These are phyloP conservation scores for Penicillium silybi DNA, from an alignment of 495 filamentous ascomycete genomes.

Conservation along the genomic window DNA sequence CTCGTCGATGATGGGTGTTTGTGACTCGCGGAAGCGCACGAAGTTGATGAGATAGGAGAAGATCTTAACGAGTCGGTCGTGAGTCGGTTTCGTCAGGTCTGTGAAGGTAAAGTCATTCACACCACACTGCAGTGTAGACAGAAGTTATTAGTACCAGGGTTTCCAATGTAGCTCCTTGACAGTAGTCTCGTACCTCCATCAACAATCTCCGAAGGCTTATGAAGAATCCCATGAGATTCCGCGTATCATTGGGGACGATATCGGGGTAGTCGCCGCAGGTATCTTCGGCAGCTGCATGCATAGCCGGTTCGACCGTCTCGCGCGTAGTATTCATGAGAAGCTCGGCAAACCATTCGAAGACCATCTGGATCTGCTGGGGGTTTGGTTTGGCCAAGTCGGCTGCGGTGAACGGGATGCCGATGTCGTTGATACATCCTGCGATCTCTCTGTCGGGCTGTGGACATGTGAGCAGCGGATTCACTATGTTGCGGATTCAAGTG, in stretches of 20 bases:
- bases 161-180: neutral
- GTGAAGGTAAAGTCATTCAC: constrained; percentile 90
- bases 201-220: constrained; percentile 70
- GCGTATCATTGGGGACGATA: constrained; percentile 78
- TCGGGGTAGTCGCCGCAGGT: constrained; percentile 76
- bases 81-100: constrained; percentile 84
- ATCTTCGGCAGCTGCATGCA: constrained; percentile 85
- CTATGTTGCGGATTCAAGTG: no score
- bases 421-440: constrained; percentile 93
- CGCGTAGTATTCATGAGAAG: constrained; percentile 86
- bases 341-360: constrained; percentile 96
- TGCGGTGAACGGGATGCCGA: constrained; percentile 82
- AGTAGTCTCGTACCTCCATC: constrained; percentile 50
- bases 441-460: constrained; percentile 79
- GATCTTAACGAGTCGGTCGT: constrained; percentile 81
- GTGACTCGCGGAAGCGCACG: constrained; percentile 89
- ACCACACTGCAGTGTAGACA: constrained; percentile 55
- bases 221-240: constrained; percentile 92
- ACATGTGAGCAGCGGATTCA: constrained; percentile 11
- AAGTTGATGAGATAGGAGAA: constrained; percentile 98
- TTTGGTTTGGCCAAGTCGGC: constrained; percentile 92
- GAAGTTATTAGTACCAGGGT: neutral
- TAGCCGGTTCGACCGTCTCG: constrained; percentile 88
- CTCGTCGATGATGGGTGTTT: constrained; percentile 79
- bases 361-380: constrained; percentile 86